Conservation (phyloP, 495 filamentous ascomycete genomes). For the Talaromyces adpressus region DNA sequence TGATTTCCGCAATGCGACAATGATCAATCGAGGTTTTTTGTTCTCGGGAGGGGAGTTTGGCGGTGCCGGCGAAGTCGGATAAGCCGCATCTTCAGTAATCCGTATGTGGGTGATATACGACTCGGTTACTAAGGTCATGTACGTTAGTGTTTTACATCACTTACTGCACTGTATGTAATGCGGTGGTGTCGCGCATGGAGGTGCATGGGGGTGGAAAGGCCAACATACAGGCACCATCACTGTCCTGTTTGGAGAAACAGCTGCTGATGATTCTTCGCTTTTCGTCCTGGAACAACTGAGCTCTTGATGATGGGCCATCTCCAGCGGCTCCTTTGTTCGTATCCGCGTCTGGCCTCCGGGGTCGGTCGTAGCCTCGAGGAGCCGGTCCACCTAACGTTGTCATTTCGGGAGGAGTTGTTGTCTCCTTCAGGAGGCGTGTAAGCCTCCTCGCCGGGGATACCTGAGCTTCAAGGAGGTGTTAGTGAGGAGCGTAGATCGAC, state of each 20-base stretch:
- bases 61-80: conserved; percentile 81
- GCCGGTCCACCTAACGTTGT: conserved; percentile 32
- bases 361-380: conserved; percentile 25
- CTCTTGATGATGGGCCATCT: conserved; percentile 50
- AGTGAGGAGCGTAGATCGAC: background rate
- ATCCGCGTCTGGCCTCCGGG: conserved; percentile 28
- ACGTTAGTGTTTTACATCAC: conserved; percentile 5
- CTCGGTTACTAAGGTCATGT: conserved; percentile 57
- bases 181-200: background rate
- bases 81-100: conserved; percentile 74
- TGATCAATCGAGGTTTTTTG: conserved; percentile 85
- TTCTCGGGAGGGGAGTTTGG: conserved; percentile 58
- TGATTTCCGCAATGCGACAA: conserved; percentile 85
- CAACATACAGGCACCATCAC: conserved; percentile 67
- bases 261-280: conserved; percentile 87
- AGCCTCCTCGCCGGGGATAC: conserved; percentile 15
- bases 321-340: conserved; percentile 16
- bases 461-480: background rate
- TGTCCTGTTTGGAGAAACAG: conserved; percentile 84
- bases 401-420: conserved; percentile 16
- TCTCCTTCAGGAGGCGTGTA: conserved; percentile 20
- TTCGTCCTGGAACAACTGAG: conserved; percentile 92
- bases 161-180: background rate
- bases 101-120: conserved; percentile 97
- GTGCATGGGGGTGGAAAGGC: conserved; percentile 1